Conservation (phyloP, 75 land plant species). For the Azolla pinnata region DNA sequence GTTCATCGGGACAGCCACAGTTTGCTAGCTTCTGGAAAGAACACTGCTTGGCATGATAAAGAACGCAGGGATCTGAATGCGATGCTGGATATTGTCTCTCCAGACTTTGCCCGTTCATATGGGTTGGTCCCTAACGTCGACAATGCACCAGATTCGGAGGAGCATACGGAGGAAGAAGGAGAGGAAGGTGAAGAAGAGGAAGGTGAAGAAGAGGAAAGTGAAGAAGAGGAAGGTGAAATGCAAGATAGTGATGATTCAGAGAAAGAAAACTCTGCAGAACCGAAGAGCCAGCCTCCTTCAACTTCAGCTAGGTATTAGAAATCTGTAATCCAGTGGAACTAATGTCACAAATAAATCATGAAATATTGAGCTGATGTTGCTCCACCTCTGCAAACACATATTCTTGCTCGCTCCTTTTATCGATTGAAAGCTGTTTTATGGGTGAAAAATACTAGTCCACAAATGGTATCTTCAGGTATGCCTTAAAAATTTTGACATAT, state of each 20-base stretch:
- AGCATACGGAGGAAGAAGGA: conserved; percentile 27
- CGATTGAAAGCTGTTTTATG: too few relatives aligned
- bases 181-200: conserved; percentile 12
- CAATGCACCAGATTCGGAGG: conserved; percentile 28
- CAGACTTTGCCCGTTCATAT: conserved; percentile 36
- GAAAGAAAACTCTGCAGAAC: too few relatives aligned
- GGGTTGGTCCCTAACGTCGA: conserved; percentile 5
- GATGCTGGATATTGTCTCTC: conserved; percentile 56
- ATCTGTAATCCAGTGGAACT: too few relatives aligned
- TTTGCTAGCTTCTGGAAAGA: conserved; percentile 36
- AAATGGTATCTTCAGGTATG: too few relatives aligned
- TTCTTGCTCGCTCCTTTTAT: too few relatives aligned
- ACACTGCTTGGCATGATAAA: background rate
- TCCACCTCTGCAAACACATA: too few relatives aligned
- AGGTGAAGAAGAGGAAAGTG: background rate
- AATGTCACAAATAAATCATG: too few relatives aligned
- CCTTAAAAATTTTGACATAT: too few relatives aligned
- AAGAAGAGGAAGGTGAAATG: background rate
- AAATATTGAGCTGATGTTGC: too few relatives aligned
- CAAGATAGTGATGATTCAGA: background rate
- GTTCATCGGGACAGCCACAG: conserved; percentile 5
- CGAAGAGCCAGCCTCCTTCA: background rate
- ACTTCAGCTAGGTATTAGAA: background rate
- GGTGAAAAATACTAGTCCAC: too few relatives aligned
- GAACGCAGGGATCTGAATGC: conserved; percentile 24